Base-by-base conservation (phyloP, 208 protist species). In the Paratrypanosoma confusum region DNA sequence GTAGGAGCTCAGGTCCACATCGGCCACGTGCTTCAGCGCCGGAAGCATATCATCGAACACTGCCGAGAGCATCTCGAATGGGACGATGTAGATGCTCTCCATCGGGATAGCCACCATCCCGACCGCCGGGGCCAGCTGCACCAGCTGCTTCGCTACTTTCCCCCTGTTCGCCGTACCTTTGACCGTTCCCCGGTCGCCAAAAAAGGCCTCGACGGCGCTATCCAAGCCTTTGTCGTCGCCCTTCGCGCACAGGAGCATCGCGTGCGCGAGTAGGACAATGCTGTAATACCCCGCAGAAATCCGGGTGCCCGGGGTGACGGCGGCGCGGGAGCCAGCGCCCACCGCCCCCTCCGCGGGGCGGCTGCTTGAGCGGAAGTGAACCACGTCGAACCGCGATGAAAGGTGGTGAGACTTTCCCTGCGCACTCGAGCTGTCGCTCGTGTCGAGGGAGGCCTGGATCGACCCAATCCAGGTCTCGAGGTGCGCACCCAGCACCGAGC, bases 31-130 rank as follows among this genome's bases (percentile, higher is more conserved):
- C 22, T 62, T 68, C 32, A 89, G 45, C 16, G 74, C 52, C 18
- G 61, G 65, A 22, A 92, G 55, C 79, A 89, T 86, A 49, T 87
- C 65, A 46, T 92, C 83, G 53, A 92, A 86, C 39, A 86, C 47
- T 37, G 80, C 82, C 11, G 79, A 76, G 29, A 81, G 60, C 14
- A 89, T 68, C 31, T 88, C 79, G 49, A 81, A 89, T 7, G 78
- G 78, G 21, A 64, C 62, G 28, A 89, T 77, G 49, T 75, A 88
- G 23, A 88, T 47, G 20, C 49, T 51, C 20, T 71, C 73, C 4
- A 71, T 13, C 0, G 82, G 72, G 26, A 91, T 73, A 23, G 52
- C 35, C 1, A 91, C 46, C 11, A 64, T 76, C 11, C 46, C 41
- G 13, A 57, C 57, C 3, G 62, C 29, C 7, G 82, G 82, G 11